Conservation (phyloP, 805 yeast species). For the Ogataea polymorpha region DNA sequence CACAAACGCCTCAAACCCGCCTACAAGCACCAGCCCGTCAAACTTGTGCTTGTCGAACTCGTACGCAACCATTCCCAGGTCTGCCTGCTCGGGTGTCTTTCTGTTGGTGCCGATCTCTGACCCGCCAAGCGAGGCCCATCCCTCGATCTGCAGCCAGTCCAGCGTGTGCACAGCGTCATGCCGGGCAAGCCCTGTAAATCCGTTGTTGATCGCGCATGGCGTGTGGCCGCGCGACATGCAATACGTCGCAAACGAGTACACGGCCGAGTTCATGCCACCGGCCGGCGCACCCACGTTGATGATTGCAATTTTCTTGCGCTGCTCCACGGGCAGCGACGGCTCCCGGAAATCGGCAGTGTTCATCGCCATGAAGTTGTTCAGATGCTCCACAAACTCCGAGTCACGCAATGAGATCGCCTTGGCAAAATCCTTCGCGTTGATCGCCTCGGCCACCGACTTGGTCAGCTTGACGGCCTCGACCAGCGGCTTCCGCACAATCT, state of each 20-base stretch:
- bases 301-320: slow-evolving; percentile 63
- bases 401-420: slow-evolving; percentile 71
- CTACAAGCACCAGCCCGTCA: slow-evolving; percentile 71
- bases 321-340: slow-evolving; percentile 51
- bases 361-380: slow-evolving; percentile 59
- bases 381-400: slow-evolving; percentile 63
- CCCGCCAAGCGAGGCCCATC: slow-evolving; percentile 75
- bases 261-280: slow-evolving; percentile 76
- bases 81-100: slow-evolving; percentile 59
- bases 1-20: slow-evolving; percentile 81
- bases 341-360: slow-evolving; percentile 66
- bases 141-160: slow-evolving; percentile 66
- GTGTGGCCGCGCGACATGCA: slow-evolving; percentile 74
- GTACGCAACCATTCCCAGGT: slow-evolving; percentile 69
- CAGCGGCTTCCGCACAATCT: slow-evolving; percentile 63
- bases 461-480: slow-evolving; percentile 73
- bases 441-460: slow-evolving; percentile 68
- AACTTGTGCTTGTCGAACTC: slow-evolving; percentile 64
- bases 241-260: slow-evolving; percentile 68
- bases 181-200: slow-evolving; percentile 66
- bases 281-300: slow-evolving; percentile 81
- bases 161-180: slow-evolving; percentile 59
- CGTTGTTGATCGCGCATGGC: slow-evolving; percentile 69
- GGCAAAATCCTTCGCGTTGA: slow-evolving; percentile 61
- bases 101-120: slow-evolving; percentile 82